Evolutionary conservation across 805 yeast species (phyloP).

Genomic region (Kodamaea hsintzibuensis): DNA sequence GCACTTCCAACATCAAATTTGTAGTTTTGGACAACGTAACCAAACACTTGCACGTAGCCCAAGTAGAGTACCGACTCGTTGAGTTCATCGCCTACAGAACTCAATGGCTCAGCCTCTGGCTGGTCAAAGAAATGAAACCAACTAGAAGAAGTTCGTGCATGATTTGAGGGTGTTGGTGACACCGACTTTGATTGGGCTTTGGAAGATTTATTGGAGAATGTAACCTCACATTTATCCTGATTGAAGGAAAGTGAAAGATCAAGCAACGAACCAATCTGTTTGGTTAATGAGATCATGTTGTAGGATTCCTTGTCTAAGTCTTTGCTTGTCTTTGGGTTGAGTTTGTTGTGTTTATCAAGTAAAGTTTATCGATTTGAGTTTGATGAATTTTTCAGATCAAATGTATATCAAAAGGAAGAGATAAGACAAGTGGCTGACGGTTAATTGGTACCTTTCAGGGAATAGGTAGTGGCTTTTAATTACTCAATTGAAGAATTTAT

Average conservation of each 20-base stretch:
- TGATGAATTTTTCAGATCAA: too few species aligned
- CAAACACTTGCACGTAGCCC: constrained; percentile 42
- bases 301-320: background rate
- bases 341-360: too few species aligned
- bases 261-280: background rate
- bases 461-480: too few species aligned
- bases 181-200: background rate
- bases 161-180: background rate
- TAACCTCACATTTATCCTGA: constrained; percentile 3
- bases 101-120: background rate
- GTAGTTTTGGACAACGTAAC: constrained; percentile 41
- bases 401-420: too few species aligned
- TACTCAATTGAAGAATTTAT: too few species aligned
- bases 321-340: too few species aligned
- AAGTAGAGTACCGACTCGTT: constrained; percentile 17
- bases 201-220: background rate
- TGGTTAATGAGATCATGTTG: background rate
- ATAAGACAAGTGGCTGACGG: too few species aligned
- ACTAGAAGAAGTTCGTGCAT: background rate
- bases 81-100: background rate
- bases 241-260: background rate
- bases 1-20: constrained; percentile 23
- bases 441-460: too few species aligned
- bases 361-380: too few species aligned
- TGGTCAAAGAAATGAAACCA: background rate